Percentiles rank a stretch among this genome's conserved stretches.
These are phyloP conservation scores for Wallacemonas sp. DNA, from an alignment of 208 protist species.

Conservation along the genomic window DNA sequence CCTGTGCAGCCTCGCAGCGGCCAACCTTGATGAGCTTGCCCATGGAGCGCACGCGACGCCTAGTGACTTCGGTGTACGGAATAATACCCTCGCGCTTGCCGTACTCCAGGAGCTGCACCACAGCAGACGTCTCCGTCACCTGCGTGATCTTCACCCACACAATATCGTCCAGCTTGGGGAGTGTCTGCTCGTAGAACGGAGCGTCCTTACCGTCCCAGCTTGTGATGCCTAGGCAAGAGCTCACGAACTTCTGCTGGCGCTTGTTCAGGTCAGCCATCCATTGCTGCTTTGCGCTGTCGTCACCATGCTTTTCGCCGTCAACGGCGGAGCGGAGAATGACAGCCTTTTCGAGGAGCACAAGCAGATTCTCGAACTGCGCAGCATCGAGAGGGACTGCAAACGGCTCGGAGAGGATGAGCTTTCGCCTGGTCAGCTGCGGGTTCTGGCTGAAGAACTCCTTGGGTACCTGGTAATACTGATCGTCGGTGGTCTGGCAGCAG, in stretches of 20 bases:
- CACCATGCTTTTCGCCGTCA: conserved; percentile 48
- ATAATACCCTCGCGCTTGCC: conserved; percentile 99
- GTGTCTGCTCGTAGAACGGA: conserved; percentile 69
- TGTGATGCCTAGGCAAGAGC: conserved; percentile 64
- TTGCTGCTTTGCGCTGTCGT: conserved; percentile 43
- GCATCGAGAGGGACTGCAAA: conserved; percentile 68
- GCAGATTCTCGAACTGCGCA: conserved; percentile 50
- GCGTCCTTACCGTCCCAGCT: conserved; percentile 80
- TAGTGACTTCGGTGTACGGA: conserved; percentile 97
- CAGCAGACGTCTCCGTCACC: conserved; percentile 94
- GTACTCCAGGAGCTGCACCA: conserved; percentile 98
- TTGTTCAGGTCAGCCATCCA: conserved; percentile 84
- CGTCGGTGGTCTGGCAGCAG: conserved; percentile 80
- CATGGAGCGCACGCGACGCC: conserved; percentile 98
- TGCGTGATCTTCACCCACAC: conserved; percentile 97
- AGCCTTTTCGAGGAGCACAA: conserved; percentile 77
- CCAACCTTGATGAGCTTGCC: conserved; percentile 99
- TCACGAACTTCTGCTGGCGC: conserved; percentile 80
- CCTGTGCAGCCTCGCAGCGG: conserved; percentile 95
- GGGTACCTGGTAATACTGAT: conserved; percentile 68
- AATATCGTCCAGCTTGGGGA: conserved; percentile 96
- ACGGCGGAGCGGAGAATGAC: conserved; percentile 61
- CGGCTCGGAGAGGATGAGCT: conserved; percentile 59
- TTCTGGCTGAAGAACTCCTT: conserved; percentile 82
- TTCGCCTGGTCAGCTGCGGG: conserved; percentile 54